Evolutionary conservation across 176 grass and related monocot species (phyloP).

Genomic region (Aegilops bicornis): DNA sequence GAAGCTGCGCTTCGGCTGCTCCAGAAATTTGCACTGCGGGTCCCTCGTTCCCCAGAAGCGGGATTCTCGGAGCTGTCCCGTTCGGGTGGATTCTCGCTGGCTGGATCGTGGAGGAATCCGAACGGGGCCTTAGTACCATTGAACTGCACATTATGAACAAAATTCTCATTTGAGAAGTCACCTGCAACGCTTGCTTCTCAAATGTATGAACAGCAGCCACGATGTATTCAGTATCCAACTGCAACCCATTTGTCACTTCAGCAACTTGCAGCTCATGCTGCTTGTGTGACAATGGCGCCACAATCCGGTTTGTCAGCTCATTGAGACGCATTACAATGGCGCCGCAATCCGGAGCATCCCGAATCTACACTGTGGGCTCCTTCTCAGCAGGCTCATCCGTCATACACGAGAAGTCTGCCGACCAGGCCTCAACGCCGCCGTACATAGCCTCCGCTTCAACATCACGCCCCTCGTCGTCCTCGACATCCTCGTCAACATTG

Average conservation of each 20-base stretch:
- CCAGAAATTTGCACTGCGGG: no score
- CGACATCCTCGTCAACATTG: neutral
- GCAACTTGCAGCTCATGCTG: neutral
- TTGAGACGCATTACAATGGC: neutral
- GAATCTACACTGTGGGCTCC: neutral
- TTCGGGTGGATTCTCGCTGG: no score
- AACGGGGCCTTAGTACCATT: neutral
- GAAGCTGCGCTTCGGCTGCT: no score
- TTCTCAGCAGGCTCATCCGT: neutral
- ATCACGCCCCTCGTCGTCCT: no score
- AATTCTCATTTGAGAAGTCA: neutral
- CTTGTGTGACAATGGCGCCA: neutral
- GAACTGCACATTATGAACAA: neutral
- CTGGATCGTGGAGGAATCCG: no score
- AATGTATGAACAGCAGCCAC: neutral
- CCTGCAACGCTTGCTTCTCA: slow-evolving; percentile 37
- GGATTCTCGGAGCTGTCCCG: no score
- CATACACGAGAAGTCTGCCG: slow-evolving; percentile 26
- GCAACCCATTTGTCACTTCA: neutral
- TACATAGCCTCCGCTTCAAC: neutral
- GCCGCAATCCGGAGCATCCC: neutral
- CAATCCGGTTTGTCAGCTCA: neutral
- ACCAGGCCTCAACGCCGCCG: neutral
- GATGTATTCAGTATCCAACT: neutral
- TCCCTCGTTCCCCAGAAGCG: no score